Base-by-base conservation (phyloP, 1,139 yeast genomes). In the Candida glucosophila region DNA sequence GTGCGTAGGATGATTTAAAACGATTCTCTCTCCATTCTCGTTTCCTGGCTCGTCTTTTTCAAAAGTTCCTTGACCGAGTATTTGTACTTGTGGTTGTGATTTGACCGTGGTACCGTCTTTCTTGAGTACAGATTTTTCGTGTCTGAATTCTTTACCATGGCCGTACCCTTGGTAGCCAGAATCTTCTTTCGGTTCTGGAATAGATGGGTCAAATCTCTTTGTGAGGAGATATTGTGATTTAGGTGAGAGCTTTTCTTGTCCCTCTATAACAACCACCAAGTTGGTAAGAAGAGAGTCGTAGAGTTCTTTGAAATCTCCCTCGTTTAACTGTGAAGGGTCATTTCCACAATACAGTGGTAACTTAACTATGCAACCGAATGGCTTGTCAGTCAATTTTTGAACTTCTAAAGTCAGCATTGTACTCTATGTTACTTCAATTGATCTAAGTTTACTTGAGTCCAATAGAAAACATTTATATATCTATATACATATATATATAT, bases 81-180 rank as follows among this genome's bases (percentile, higher is more conserved):
- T 80, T 56, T 83, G 92, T 14, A 83, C 94, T 49, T 83, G 94
- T 3, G 95, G 94, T 47, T 81, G 88, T 26, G 62, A 52, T 27
- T 88, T 86, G 21, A 82, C 83, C 3, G 86, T 69, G 32, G 71
- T 68, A 22, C 93, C 93, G 43, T 83, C 95, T 44, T 78, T 80
- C 36, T 73, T 73, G 35, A 83, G 67, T 16, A 83, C 83, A 3
- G 88, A 77, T 41, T 78, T 73, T 29, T 70, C 68, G 43, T 83
- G 88, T 45, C 90, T 75, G 53, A 82, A 81, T 35, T 80, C 81
- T 47, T 80, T 79, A 29, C 90, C 85, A 42, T 83, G 95, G 20
- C 95, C 95, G 40, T 83, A 83, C 12, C 70, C 70, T 21, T 78
- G 77, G 14, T 44, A 47, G 2, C 65, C 65, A 14, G 46, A 47